Conservation (phyloP, 306 rosid species). For the Biancaea sappan region DNA sequence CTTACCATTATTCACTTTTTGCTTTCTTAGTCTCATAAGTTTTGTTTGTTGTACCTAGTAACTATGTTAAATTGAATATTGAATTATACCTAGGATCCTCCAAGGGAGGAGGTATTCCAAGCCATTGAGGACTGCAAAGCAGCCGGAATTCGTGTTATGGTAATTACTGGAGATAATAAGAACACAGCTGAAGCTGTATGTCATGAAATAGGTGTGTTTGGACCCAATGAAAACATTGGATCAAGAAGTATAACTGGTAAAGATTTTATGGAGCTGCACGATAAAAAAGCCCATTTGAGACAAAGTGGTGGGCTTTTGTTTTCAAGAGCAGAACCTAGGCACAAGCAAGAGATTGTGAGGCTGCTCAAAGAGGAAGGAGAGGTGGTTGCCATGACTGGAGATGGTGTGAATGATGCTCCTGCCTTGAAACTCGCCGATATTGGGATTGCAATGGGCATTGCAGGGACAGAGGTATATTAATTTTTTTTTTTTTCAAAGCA, state of each 20-base stretch:
- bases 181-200: slow-evolving; percentile 94
- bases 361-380: slow-evolving; percentile 84
- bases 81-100: slow-evolving; percentile 70
- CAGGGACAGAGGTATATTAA: slow-evolving; percentile 83
- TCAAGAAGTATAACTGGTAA: slow-evolving; percentile 75
- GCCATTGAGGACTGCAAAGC: slow-evolving; percentile 89
- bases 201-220: slow-evolving; percentile 86
- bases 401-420: slow-evolving; percentile 95
- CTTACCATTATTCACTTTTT: slow-evolving; percentile 8
- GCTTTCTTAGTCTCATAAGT: not conserved
- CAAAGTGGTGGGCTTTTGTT: slow-evolving; percentile 82
- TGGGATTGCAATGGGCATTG: slow-evolving; percentile 94
- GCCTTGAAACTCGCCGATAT: slow-evolving; percentile 94
- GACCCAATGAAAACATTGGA: slow-evolving; percentile 57
- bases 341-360: slow-evolving; percentile 90
- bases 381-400: slow-evolving; percentile 91
- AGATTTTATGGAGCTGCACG: slow-evolving; percentile 61
- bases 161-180: slow-evolving; percentile 90
- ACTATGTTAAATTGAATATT: slow-evolving; percentile 29
- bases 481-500: not conserved
- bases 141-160: slow-evolving; percentile 95
- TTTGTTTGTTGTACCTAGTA: slow-evolving; percentile 21
- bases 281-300: slow-evolving; percentile 56
- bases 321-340: slow-evolving; percentile 95
- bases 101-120: slow-evolving; percentile 76